Base-by-base conservation (phyloP, 768 basidiomycete genomes). In the Hysterangium stoloniferum region DNA sequence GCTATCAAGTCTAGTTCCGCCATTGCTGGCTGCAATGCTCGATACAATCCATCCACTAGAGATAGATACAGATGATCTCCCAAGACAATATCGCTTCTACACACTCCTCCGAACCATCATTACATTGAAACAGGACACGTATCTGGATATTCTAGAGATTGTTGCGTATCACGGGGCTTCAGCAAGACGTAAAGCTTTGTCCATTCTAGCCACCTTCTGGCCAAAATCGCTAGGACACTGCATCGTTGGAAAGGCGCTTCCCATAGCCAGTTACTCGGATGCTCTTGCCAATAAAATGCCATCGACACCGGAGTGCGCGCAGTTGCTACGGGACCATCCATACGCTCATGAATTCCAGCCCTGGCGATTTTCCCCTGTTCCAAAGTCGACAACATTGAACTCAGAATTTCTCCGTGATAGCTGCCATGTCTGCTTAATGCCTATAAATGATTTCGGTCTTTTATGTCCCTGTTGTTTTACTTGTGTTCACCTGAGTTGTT, bases 401-500 rank as follows among this genome's bases (percentile, higher is more conserved):
- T 55, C 68, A 22, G 46, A 61, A 32, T 65, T 73, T 22, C 67
- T 70, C 15, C 62, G 67, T 40, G 67, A 71, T 29, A 24, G 38
- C 17, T 92, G 88, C 59, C 68, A 71, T 11, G 72, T 71, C 13
- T 91, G 86, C 58, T 62, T 65, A 12, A 69, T 67, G 22, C 56
- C 64, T 11, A 75, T 90, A 37, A 61, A 63, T 35, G 86, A 81
- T n/a, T 86, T 85, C 59, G 84, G 80, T 4, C 66, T 93, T 5
- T 63, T 81, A 9, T 91, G 88, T 59, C 74, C 82, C 1, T 73
- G 82, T 43, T 89, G 88, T 64, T 70, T 76, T 61, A 83, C 79
- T 52, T 66, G 72, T 1, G 77, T 86, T 6, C 89, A 93, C 63
- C 78, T 87, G 52, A 79, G 82, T 55, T 93, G 89, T 66, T 89